Evolutionary conservation across 1,139 yeast species (phyloP), one percentile per base, ranked within the genome.

Genomic region (Taphrina communis): DNA sequence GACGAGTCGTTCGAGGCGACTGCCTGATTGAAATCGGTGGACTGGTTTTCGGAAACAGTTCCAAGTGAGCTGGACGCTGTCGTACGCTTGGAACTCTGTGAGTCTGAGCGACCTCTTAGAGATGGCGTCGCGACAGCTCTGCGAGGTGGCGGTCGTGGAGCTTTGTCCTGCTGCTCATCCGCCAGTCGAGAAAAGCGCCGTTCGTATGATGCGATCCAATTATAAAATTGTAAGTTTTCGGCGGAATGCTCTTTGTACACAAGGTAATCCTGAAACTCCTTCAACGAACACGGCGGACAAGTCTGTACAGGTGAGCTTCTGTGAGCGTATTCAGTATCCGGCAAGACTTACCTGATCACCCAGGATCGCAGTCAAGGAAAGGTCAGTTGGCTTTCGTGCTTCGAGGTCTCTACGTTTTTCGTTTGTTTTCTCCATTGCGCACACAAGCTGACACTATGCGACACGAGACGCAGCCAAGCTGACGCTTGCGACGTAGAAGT

Each of bases 161-260:
- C 59, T 42, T 39, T 48, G 38, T 12, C 19, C 52, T 48, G 35
- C 44, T 65, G 57, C 7, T 48, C 63, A 12, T 42, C 63, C 7
- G 31, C 52, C 35, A 65, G 63, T 19, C 63, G 63, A 7, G 12
- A 51, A 48, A 57, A 65, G 5, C 68, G 63, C 31, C 63, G 21
- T 35, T 65, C 63, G 25, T 65, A 65, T 11, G 63, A 57, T 17
- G 51, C 36, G 52, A 65, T 12, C 68, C 68, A 65, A n/a, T 65
- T 65, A 52, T 55, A 65, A 42, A 65, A 65, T 41, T 57, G 63
- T 4, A 65, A 38, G n/a, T 65, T 65, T 14, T 65, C 68, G 25
- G 68, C 68, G 11, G 63, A 57, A 38, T 57, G 68, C 21, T 65
- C 68, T 55, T 65, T 65, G 38, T 65, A 58, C 36, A 65, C 68